A percentile compares a stretch with the other conserved stretches of the same genome.
phyloP scores from a whole-genome alignment of 495 filamentous ascomycete species.

The Penicillium daleae region DNA sequence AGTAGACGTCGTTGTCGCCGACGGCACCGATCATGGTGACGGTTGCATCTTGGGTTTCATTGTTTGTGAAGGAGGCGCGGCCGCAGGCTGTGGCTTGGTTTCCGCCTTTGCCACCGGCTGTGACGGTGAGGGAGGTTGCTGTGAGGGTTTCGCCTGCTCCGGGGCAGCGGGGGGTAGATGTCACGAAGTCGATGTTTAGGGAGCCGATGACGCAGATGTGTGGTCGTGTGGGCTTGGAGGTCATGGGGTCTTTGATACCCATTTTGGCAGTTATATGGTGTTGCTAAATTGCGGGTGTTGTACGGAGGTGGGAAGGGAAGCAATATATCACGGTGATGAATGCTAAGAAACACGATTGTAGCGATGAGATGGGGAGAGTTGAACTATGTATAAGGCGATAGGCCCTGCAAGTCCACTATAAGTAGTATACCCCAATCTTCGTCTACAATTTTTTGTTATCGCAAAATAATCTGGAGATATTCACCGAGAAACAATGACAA shows the following conservation, averaged over 20 bases:
- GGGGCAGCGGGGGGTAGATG: slow-evolving; percentile 30
- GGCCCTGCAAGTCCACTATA: neutral
- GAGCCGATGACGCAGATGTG: slow-evolving; percentile 32
- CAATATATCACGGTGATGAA: neutral
- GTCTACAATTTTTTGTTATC: neutral
- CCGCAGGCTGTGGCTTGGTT: slow-evolving; percentile 35
- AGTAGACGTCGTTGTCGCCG: slow-evolving; percentile 30
- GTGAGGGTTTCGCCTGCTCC: slow-evolving; percentile 32
- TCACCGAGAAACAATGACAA: neutral
- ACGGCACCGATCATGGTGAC: slow-evolving; percentile 34
- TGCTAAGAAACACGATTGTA: neutral
- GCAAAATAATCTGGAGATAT: neutral
- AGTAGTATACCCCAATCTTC: neutral
- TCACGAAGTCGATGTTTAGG: slow-evolving; percentile 36
- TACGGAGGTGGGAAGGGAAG: neutral
- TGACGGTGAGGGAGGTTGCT: slow-evolving; percentile 30
- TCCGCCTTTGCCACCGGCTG: slow-evolving; percentile 35
- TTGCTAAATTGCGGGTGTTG: neutral
- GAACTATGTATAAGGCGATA: neutral
- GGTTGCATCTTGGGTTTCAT: slow-evolving; percentile 24
- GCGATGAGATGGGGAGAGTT: neutral
- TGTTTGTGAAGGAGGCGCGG: slow-evolving; percentile 27
- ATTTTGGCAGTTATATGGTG: neutral
- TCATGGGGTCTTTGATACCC: slow-evolving; percentile 13
- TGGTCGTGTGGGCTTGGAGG: slow-evolving; percentile 8